phyloP scores from a whole-genome alignment of 352 stramenopile genomes.

The Blastocystis sp. region DNA sequence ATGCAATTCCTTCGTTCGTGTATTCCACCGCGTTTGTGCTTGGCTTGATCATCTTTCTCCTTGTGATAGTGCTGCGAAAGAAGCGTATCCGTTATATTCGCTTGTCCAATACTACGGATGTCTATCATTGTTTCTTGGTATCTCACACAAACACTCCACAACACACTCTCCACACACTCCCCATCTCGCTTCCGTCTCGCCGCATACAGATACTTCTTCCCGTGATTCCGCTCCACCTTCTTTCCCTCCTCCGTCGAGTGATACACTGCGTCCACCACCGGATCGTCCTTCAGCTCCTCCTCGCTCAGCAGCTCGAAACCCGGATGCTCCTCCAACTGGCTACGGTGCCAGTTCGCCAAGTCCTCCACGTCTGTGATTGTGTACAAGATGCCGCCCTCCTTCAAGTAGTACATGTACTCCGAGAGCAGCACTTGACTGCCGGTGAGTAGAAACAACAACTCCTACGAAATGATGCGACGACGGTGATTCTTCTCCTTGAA shows the following conservation, averaged over 20 bases:
- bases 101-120: no score
- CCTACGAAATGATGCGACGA: slow-evolving; percentile 72
- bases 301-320: slow-evolving; percentile 78
- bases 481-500: slow-evolving; percentile 96
- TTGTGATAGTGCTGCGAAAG: no score
- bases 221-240: slow-evolving; percentile 81
- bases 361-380: slow-evolving; percentile 96
- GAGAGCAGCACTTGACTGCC: slow-evolving; percentile 76
- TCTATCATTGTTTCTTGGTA: no score
- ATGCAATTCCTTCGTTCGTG: no score
- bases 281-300: slow-evolving; percentile 75
- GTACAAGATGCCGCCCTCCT: slow-evolving; percentile 81
- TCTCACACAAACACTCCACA: not conserved
- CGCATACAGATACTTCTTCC: slow-evolving; percentile 69
- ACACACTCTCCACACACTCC: not conserved
- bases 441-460: not conserved
- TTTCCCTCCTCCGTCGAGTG: slow-evolving; percentile 93
- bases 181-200: slow-evolving; percentile 20
- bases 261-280: slow-evolving; percentile 84
- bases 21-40: no score
- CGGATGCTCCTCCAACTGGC: slow-evolving; percentile 80
- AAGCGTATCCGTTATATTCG: no score
- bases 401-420: slow-evolving; percentile 90
- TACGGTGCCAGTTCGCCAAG: slow-evolving; percentile 89
- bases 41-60: no score